Conservation (phyloP, 805 yeast genomes). For the Scheffersomyces stipitis region DNA sequence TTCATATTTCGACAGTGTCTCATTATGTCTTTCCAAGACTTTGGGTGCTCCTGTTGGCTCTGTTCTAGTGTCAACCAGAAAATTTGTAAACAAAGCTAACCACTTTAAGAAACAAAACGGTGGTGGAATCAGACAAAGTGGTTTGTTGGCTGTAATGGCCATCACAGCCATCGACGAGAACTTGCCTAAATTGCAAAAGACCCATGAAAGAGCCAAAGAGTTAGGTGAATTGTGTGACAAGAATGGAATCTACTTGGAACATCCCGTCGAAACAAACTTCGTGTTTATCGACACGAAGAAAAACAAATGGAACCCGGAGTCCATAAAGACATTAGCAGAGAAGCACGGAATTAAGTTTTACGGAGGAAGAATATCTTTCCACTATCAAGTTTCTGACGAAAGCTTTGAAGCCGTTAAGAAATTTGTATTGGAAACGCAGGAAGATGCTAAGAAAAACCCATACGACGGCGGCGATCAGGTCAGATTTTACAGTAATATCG, state of each 20-base stretch:
- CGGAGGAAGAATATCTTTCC: constrained; percentile 33
- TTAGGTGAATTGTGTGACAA: constrained; percentile 31
- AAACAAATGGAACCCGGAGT: constrained; percentile 27
- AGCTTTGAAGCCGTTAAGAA: constrained; percentile 39
- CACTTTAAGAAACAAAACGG: constrained; percentile 46
- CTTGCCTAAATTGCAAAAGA: constrained; percentile 25
- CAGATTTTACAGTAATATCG: constrained; percentile 5
- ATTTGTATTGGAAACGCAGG: constrained; percentile 56
- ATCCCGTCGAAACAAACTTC: constrained; percentile 42
- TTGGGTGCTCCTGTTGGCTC: constrained; percentile 47
- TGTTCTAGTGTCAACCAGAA: constrained; percentile 33
- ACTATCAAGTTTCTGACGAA: constrained; percentile 33
- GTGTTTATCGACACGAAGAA: constrained; percentile 38
- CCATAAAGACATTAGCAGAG: constrained; percentile 47
- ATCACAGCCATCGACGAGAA: constrained; percentile 41
- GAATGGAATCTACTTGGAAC: constrained; percentile 29
- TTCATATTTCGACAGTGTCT: constrained; percentile 40
- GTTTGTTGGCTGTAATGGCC: constrained; percentile 43
- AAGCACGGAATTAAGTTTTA: constrained; percentile 54
- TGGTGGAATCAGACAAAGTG: constrained; percentile 46
- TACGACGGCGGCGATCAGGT: constrained; percentile 13
- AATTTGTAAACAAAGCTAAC: constrained; percentile 40
- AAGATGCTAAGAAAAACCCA: constrained; percentile 55
- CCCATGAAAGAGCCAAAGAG: constrained; percentile 37
- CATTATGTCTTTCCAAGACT: constrained; percentile 42